Conservation (phyloP, 1,139 yeast genomes). For the Kurtzmaniella quercitrusa region DNA sequence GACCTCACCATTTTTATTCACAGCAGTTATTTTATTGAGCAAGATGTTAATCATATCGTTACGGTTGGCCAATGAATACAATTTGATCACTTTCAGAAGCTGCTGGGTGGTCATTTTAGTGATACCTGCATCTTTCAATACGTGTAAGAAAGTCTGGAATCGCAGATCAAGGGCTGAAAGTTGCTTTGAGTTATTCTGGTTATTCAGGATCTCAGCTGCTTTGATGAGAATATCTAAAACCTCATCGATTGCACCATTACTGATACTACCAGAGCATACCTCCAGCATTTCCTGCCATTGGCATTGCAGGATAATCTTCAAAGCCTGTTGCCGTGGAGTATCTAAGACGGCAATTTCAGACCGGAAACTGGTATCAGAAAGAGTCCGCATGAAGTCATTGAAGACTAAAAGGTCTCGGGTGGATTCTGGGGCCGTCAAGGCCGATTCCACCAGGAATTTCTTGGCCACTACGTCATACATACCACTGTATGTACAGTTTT, state of each 20-base stretch:
- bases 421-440: constrained; percentile 11
- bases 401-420: constrained; percentile 15
- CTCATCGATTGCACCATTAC: constrained; percentile 12
- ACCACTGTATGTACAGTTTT: constrained; percentile 19
- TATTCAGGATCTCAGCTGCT: constrained; percentile 9
- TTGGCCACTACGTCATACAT: constrained; percentile 14
- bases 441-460: constrained; percentile 13
- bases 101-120: constrained; percentile 19
- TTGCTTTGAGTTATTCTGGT: not conserved
- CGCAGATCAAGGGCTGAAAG: constrained; percentile 8
- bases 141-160: constrained; percentile 15
- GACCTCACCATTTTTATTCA: constrained; percentile 6
- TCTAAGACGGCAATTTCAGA: constrained; percentile 6
- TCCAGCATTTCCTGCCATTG: not conserved
- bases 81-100: constrained; percentile 21
- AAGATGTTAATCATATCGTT: constrained; percentile 24
- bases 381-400: constrained; percentile 18
- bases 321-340: not conserved
- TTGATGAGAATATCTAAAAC: constrained; percentile 14
- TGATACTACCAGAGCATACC: not conserved
- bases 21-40: constrained; percentile 20
- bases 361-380: constrained; percentile 6
- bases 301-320: not conserved
- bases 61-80: constrained; percentile 23
- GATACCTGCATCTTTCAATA: constrained; percentile 19